Percentiles rank a stretch among this genome's conserved stretches.
Conservation (phyloP, 2,329 filamentous ascomycete species). For the Aspergillus novofumigatus region DNA sequence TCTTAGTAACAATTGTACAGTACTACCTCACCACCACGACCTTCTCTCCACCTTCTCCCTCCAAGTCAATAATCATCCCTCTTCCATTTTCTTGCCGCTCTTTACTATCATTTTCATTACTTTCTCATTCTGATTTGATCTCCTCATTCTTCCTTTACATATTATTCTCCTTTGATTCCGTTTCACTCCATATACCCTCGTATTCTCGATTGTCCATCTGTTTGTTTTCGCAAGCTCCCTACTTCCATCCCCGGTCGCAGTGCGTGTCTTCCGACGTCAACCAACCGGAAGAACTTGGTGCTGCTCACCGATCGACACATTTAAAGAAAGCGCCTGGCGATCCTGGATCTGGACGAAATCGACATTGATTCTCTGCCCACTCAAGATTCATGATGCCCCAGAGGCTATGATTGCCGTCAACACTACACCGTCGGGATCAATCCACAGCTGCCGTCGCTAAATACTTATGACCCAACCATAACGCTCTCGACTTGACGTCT, state of each 20-base stretch:
- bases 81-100: slow-evolving; percentile 1
- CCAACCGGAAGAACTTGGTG: background rate
- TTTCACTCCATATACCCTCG: background rate
- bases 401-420: slow-evolving; percentile 22
- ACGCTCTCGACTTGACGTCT: slow-evolving; percentile 36
- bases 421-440: slow-evolving; percentile 8
- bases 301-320: background rate
- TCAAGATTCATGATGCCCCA: slow-evolving; percentile 9
- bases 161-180: background rate
- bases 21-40: background rate
- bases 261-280: slow-evolving; percentile 17
- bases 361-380: slow-evolving; percentile 8
- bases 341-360: slow-evolving; percentile 9
- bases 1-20: background rate
- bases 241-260: background rate
- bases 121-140: slow-evolving; percentile 1
- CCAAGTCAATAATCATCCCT: background rate
- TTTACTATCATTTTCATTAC: slow-evolving; percentile 1
- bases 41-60: background rate
- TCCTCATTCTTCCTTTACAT: slow-evolving; percentile 1
- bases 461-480: slow-evolving; percentile 24
- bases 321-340: slow-evolving; percentile 3
- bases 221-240: background rate
- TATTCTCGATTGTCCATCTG: background rate
- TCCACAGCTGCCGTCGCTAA: slow-evolving; percentile 17